Percentiles rank a stretch among this genome's conserved stretches.
phyloP scores from a whole-genome alignment of 2,329 filamentous ascomycete species.

The Lasiodiplodia hormozganensis region DNA sequence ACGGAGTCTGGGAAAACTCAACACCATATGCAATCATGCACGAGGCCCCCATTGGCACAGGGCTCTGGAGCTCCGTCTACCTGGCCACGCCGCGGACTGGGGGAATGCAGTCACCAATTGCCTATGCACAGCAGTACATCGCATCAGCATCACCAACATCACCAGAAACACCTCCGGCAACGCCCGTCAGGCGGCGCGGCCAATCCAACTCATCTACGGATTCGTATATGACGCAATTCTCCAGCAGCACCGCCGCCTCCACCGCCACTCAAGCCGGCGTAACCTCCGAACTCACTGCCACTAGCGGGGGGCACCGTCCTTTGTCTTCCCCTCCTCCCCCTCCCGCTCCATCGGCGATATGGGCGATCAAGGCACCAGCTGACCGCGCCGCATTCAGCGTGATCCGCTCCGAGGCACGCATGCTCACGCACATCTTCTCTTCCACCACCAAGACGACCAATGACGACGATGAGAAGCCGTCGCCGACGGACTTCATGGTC shows the following conservation, averaged over 20 bases:
- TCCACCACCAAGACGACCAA: background rate
- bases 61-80: conserved; percentile 48
- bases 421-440: conserved; percentile 42
- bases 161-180: conserved; percentile 22
- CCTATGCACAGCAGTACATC: conserved; percentile 22
- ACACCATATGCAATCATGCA: conserved; percentile 32
- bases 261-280: conserved; percentile 37
- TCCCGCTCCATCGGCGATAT: conserved; percentile 21
- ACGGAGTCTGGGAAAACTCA: conserved; percentile 24
- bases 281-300: background rate
- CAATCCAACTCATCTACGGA: conserved; percentile 22
- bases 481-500: conserved; percentile 38
- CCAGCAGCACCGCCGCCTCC: conserved; percentile 19
- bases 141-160: background rate
- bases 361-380: conserved; percentile 46
- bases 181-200: conserved; percentile 17
- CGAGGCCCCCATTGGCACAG: conserved; percentile 40
- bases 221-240: conserved; percentile 16
- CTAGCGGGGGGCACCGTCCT: background rate
- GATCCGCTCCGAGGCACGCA: conserved; percentile 40
- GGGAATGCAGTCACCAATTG: background rate
- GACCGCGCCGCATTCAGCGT: conserved; percentile 41
- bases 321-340: background rate
- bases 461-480: background rate
- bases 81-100: conserved; percentile 34